Base-by-base conservation (phyloP, 176 grass and related monocot species). In the Carex myosuroides region DNA sequence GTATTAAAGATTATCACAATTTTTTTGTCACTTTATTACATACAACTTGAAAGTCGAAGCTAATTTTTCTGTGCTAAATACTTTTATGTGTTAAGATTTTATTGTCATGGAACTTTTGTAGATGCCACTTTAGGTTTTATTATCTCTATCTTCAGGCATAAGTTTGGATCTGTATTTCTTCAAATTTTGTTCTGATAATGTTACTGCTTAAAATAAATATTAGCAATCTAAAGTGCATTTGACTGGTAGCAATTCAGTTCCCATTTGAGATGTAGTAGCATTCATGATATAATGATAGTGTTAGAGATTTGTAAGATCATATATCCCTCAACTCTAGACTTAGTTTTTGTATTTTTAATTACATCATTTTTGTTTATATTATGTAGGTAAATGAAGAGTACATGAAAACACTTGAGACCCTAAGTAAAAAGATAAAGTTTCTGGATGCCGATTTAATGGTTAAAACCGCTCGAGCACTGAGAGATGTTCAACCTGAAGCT, bases 381-480 rank as follows among this genome's bases (percentile, higher is more conserved):
- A 77, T 69, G 41, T 90, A 97, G 94, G 94, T 97, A 77, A 97
- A 97, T 83, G 94, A 94, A 79, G 94, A 97, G 85, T 97, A 94
- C 70, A 84, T 97, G 86, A 97, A 87, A 91, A 94, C 86, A 81
- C 88, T 97, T 78, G 94, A 97, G 58, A 90, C 83, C 60, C 82
- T 97, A 71, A 97, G 94, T 91, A 97, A 87, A 85, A 97, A 97
- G 87, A 89, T 97, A 57, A 97, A 92, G 81, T 97, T 92, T 80
- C 82, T 94, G 21, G 94, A 97, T 89, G 94, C 88, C 50, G 91
- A 97, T 70, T 74, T 70, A 26, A 87, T 89, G 86, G 89, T 97
- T 87, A 97, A 97, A 92, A 90, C 89, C 0, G 89, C 94, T 20
- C 91, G 90, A 89, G 94, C 90, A 88, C 82, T 97, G 86, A 97